Evolutionary conservation across 2,329 filamentous ascomycete genomes (phyloP).

Genomic region (Scytalidium sp.): DNA sequence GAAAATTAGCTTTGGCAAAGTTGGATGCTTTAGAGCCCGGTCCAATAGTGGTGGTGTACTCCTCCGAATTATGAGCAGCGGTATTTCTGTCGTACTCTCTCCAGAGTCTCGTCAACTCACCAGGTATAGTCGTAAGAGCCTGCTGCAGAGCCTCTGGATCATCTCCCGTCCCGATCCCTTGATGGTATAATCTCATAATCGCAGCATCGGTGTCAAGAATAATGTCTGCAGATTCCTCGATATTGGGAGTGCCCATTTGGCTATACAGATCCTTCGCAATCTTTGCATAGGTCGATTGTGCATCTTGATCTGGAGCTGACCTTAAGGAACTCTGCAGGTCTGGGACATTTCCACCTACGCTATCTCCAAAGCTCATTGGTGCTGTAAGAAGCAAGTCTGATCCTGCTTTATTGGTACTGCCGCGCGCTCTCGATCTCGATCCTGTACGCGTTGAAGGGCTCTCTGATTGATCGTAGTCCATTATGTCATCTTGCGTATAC

Average conservation of each 20-base stretch:
- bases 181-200: slow-evolving; percentile 62
- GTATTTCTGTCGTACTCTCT: slow-evolving; percentile 43
- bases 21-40: slow-evolving; percentile 59
- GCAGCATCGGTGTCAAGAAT: slow-evolving; percentile 74
- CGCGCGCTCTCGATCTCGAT: slow-evolving; percentile 19
- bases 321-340: slow-evolving; percentile 14
- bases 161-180: slow-evolving; percentile 54
- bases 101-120: slow-evolving; percentile 54
- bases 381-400: slow-evolving; percentile 36
- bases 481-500: slow-evolving; percentile 33
- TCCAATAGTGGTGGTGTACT: slow-evolving; percentile 60
- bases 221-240: slow-evolving; percentile 69
- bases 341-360: slow-evolving; percentile 10
- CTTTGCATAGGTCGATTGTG: slow-evolving; percentile 47
- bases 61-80: slow-evolving; percentile 46
- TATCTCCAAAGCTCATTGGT: slow-evolving; percentile 12
- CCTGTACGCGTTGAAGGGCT: slow-evolving; percentile 21
- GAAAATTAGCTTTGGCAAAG: slow-evolving; percentile 72
- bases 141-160: slow-evolving; percentile 54
- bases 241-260: slow-evolving; percentile 52
- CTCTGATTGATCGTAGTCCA: slow-evolving; percentile 18
- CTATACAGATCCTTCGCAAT: slow-evolving; percentile 71
- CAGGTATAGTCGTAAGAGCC: slow-evolving; percentile 51
- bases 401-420: slow-evolving; percentile 34
- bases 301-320: slow-evolving; percentile 8